Percentiles rank a stretch among this genome's conserved stretches.
phyloP scores from a whole-genome alignment of 306 rosid genomes.

The Bauhinia variegata region DNA sequence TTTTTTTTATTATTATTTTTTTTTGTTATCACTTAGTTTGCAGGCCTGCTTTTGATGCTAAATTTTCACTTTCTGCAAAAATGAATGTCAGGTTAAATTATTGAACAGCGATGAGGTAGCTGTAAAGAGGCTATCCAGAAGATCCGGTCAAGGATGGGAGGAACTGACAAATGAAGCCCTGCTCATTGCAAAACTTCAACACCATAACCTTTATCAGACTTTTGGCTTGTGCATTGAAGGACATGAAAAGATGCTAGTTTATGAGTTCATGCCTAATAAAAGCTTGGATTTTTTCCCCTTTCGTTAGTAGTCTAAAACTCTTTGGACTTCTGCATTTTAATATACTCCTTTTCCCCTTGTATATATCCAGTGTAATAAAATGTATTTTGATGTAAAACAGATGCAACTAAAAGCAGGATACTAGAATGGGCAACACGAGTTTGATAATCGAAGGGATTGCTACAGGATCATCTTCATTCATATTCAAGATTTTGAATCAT shows the following conservation, averaged over 20 bases:
- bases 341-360: not conserved
- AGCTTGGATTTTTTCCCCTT: conserved; percentile 47
- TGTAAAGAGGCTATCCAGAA: conserved; percentile 39
- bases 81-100: conserved; percentile 30
- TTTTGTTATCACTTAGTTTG: no score
- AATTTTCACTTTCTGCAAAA: not conserved
- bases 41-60: no score
- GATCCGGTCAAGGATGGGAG: conserved; percentile 53
- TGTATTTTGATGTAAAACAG: conserved; percentile 9
- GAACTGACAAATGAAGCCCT: conserved; percentile 41
- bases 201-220: conserved; percentile 47
- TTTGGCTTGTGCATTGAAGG: conserved; percentile 43
- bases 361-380: conserved; percentile 5
- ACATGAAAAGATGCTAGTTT: conserved; percentile 37
- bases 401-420: conserved; percentile 17
- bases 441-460: conserved; percentile 40
- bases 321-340: not conserved
- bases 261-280: conserved; percentile 43
- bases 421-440: conserved; percentile 40
- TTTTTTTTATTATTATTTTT: no score
- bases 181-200: conserved; percentile 50
- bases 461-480: conserved; percentile 46
- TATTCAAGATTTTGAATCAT: conserved; percentile 37
- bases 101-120: conserved; percentile 44
- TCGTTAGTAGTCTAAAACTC: conserved; percentile 23